phyloP scores from a whole-genome alignment of 129 eudicot genomes.

The Artemisia annua region DNA sequence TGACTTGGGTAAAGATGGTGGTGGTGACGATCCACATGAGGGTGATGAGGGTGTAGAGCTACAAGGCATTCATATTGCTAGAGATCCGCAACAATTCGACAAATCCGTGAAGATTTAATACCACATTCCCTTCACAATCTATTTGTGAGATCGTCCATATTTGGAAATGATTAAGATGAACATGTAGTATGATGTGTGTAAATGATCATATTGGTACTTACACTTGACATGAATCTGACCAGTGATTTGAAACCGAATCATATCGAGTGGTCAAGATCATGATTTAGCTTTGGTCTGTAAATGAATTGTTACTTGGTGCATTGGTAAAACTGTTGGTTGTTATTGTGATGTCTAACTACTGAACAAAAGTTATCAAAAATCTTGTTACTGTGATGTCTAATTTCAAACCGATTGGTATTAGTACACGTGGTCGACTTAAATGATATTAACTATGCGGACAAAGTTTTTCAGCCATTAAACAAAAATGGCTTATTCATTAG shows the following conservation, averaged over 20 bases:
- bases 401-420: too few species aligned
- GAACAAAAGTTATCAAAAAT: not conserved
- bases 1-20: not conserved
- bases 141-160: slow-evolving; percentile 1
- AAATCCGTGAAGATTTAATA: slow-evolving; percentile 6
- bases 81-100: slow-evolving; percentile 14
- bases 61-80: slow-evolving; percentile 30
- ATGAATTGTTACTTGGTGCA: not conserved
- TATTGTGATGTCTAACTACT: not conserved
- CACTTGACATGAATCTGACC: not conserved
- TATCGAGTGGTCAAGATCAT: slow-evolving; percentile 2
- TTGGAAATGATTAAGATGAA: slow-evolving; percentile 9
- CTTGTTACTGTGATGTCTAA: too few species aligned
- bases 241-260: not conserved
- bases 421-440: too few species aligned
- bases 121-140: slow-evolving; percentile 11
- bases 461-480: too few species aligned
- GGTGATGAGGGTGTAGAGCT: slow-evolving; percentile 24
- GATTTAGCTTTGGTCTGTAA: not conserved
- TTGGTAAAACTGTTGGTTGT: not conserved
- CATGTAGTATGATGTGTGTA: slow-evolving; percentile 17
- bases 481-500: too few species aligned
- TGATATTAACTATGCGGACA: too few species aligned
- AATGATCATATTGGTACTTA: not conserved
- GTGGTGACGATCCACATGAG: not conserved